These are phyloP conservation scores for Casuarina equisetifolia DNA, from an alignment of 306 rosid genomes.

Conservation along the genomic window DNA sequence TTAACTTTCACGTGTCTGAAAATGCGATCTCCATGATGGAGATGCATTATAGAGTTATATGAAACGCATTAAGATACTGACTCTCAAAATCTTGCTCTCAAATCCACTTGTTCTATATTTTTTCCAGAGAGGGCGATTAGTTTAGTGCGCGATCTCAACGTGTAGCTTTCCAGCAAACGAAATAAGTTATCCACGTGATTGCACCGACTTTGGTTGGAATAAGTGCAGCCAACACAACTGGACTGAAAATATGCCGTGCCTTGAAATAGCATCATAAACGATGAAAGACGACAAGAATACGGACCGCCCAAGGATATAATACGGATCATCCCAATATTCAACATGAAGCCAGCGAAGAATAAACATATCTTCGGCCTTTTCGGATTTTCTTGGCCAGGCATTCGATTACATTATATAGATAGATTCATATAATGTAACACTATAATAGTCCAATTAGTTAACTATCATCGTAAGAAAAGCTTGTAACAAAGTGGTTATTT, in stretches of 20 bases:
- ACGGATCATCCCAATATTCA: not conserved
- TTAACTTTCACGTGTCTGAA: too few species aligned
- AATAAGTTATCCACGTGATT: not conserved
- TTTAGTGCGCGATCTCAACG: not conserved
- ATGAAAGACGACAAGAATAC: conserved; percentile 1
- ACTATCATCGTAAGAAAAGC: too few species aligned
- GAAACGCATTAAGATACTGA: not conserved
- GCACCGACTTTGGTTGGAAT: not conserved
- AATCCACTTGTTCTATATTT: not conserved
- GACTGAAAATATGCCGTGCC: not conserved
- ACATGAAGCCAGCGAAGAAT: not conserved
- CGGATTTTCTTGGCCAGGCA: not conserved
- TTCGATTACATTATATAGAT: not conserved
- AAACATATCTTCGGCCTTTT: not conserved
- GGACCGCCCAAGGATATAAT: not conserved
- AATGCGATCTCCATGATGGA: not conserved
- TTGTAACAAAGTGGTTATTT: too few species aligned
- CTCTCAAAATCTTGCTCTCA: not conserved
- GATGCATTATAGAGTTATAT: not conserved
- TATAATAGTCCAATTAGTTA: too few species aligned
- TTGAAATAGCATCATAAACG: not conserved
- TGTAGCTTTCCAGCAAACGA: not conserved
- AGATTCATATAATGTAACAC: too few species aligned
- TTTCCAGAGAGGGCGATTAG: not conserved
- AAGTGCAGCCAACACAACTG: not conserved